Base-by-base conservation (phyloP, 2,329 filamentous ascomycete species). In the Ophiostoma montium region DNA sequence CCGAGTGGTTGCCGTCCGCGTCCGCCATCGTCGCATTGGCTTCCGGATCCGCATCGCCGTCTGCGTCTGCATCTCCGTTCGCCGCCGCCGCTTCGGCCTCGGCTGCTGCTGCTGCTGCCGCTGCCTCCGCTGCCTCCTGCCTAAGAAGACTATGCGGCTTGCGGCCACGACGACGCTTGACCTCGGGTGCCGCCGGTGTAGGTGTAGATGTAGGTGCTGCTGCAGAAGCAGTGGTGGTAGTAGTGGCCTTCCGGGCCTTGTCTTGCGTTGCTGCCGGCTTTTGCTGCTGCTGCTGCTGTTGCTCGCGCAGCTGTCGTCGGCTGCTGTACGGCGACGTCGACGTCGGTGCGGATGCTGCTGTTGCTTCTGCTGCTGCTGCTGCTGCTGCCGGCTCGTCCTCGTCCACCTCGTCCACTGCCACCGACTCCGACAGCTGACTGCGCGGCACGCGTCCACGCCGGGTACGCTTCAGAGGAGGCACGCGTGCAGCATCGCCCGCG, bases 341-440 rank as follows among this genome's bases (percentile, higher is more conserved):
- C 11, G 18, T 15, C 18, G 41, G 36, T 21, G 48, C 32, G 13
- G 21, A 16, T 1, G 18, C 12, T 7, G 35, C 19, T 5, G 43
- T n/a, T 3, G 42, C 8, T 7, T 30, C 19, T 5, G 43, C 19
- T n/a, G n/a, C n/a, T n/a, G n/a, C n/a, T n/a, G n/a, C n/a, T 7
- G 35, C 19, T 5, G 43, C 19, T 3, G 42, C 8, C 9, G 32
- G 7, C 8, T 23, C 36, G 13, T 49, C 41, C 3, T 53, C 32
- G 2, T 52, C 32, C 4, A 49, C 4, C 6, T 55, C 54, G 19
- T 53, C 48, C 15, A 46, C 51, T 3, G 47, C 51, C 3, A 54
- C 46, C 3, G 52, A 55, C 35, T 52, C 55, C 8, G 55, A 56
- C 30, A 57, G 45, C 42, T 49, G 52, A 44, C 54, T 57, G 41